Conservation (phyloP, 768 basidiomycete species). For the Suillus variegatus region DNA sequence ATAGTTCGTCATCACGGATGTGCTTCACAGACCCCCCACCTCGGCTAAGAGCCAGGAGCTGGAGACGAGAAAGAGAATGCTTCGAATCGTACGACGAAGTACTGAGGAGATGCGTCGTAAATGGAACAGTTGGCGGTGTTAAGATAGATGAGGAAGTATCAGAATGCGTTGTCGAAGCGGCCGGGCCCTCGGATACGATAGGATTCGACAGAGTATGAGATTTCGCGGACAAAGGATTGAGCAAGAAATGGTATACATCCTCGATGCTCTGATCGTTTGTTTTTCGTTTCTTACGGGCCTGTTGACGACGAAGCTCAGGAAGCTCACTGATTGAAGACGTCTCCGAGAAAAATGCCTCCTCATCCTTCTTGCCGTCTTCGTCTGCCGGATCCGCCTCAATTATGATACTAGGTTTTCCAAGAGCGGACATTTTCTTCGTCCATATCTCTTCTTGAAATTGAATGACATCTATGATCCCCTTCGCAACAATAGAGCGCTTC, state of each 20-base stretch:
- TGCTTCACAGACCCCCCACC: conserved; percentile 52
- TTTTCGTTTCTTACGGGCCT: conserved; percentile 34
- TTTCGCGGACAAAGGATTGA: conserved; percentile 48
- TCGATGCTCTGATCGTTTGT: conserved; percentile 34
- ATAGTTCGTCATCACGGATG: conserved; percentile 72
- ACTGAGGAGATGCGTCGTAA: conserved; percentile 42
- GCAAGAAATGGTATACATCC: conserved; percentile 55
- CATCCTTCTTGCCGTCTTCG: conserved; percentile 32
- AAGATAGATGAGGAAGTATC: conserved; percentile 10
- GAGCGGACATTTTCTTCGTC: conserved; percentile 39
- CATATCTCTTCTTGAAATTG: conserved; percentile 67
- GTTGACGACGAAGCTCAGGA: conserved; percentile 5
- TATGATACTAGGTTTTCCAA: conserved; percentile 37
- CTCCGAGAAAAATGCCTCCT: conserved; percentile 6
- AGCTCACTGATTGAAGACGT: not conserved
- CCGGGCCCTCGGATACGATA: conserved; percentile 1
- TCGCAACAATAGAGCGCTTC: conserved; percentile 65
- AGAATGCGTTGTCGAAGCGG: conserved; percentile 9
- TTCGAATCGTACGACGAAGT: conserved; percentile 24
- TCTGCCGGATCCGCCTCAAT: conserved; percentile 38
- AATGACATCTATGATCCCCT: conserved; percentile 68
- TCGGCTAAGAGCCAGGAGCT: conserved; percentile 57
- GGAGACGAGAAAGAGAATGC: conserved; percentile 60
- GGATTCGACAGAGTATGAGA: conserved; percentile 2
- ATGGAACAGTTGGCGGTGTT: conserved; percentile 53